phyloP scores from a whole-genome alignment of 1,284 basidiomycete genomes.

The Trichosporon sp. region DNA sequence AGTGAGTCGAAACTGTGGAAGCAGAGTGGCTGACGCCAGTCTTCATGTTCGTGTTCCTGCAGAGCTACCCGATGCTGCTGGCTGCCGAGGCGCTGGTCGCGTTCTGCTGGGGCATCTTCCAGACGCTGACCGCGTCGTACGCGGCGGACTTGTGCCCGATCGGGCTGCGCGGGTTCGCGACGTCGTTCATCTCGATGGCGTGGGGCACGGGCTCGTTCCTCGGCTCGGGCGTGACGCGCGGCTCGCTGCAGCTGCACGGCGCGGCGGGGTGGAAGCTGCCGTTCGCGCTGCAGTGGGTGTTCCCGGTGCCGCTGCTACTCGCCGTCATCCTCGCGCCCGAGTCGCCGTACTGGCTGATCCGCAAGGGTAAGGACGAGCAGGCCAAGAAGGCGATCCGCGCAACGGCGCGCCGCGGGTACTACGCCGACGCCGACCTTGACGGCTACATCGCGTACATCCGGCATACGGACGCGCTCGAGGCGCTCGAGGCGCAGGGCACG shows the following conservation, averaged over 20 bases:
- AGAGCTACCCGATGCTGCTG: constrained; percentile 42
- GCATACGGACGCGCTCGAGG: constrained; percentile 27
- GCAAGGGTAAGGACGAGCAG: constrained; percentile 46
- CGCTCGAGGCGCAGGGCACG: constrained; percentile 33
- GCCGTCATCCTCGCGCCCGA: constrained; percentile 35
- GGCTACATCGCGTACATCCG: constrained; percentile 41
- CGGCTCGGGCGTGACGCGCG: constrained; percentile 47
- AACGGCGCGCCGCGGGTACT: constrained; percentile 36
- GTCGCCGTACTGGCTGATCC: constrained; percentile 49
- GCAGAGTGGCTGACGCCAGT: constrained; percentile 10
- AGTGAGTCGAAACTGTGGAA: neutral
- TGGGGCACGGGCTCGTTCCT: constrained; percentile 50
- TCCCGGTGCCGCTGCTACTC: constrained; percentile 39
- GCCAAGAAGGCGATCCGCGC: constrained; percentile 38
- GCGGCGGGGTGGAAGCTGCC: constrained; percentile 28
- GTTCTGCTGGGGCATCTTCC: constrained; percentile 17
- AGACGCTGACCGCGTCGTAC: constrained; percentile 52
- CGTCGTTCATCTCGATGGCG: constrained; percentile 52
- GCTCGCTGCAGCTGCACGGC: constrained; percentile 1
- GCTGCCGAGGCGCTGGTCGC: constrained; percentile 18
- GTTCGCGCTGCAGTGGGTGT: constrained; percentile 43
- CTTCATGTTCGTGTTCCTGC: constrained; percentile 45
- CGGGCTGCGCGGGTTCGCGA: constrained; percentile 52
- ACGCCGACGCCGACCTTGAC: constrained; percentile 38
- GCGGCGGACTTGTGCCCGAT: constrained; percentile 54